Conservation (phyloP, 345 rosid genomes). For the Salix koriyanagi region DNA sequence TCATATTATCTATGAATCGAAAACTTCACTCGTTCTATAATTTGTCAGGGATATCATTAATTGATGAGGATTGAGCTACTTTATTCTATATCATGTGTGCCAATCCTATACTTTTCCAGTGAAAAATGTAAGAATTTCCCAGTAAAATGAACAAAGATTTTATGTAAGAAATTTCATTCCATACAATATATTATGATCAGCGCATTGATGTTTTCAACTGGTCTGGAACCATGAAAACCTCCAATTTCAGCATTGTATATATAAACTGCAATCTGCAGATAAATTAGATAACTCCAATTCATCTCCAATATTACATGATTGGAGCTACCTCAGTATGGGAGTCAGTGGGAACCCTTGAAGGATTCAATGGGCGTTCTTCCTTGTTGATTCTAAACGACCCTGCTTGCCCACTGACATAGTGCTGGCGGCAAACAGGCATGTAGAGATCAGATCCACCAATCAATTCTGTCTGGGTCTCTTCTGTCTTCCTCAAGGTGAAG, state of each 20-base stretch:
- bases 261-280: background rate
- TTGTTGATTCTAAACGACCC: constrained; percentile 29
- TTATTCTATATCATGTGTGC: too few relatives aligned
- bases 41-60: too few relatives aligned
- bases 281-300: background rate
- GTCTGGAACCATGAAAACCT: background rate
- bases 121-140: background rate
- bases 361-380: constrained; percentile 25
- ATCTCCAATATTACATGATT: constrained; percentile 1
- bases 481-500: constrained; percentile 70
- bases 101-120: too few relatives aligned
- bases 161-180: background rate
- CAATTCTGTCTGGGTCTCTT: constrained; percentile 58
- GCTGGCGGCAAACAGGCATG: constrained; percentile 90
- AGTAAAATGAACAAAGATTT: background rate
- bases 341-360: constrained; percentile 24
- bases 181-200: background rate
- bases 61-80: too few relatives aligned
- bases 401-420: constrained; percentile 50
- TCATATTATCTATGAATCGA: too few relatives aligned
- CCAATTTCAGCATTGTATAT: background rate
- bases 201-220: background rate
- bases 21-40: too few relatives aligned
- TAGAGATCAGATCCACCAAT: constrained; percentile 76
- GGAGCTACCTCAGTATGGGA: constrained; percentile 26